These are phyloP conservation scores for Fusarium bulbicola DNA, from an alignment of 2,329 filamentous ascomycete species.

Conservation along the genomic window DNA sequence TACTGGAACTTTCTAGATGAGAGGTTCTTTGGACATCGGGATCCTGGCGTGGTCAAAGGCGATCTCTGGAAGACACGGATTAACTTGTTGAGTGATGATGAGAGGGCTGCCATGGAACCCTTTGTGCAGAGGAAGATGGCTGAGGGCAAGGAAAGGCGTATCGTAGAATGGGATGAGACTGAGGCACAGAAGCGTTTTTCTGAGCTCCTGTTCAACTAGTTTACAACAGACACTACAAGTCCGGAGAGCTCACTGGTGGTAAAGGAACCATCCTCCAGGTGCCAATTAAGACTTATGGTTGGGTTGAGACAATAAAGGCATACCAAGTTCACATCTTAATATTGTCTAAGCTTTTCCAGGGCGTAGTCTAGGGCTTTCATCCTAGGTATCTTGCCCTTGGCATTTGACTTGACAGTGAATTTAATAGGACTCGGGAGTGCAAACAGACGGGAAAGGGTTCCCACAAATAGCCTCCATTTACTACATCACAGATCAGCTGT, in stretches of 20 bases:
- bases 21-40: constrained; percentile 41
- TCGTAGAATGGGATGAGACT: constrained; percentile 40
- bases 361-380: neutral
- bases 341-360: neutral
- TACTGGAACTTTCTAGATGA: neutral
- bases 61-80: constrained; percentile 44
- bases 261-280: neutral
- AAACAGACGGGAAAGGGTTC: neutral
- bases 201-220: neutral
- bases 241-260: neutral
- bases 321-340: neutral
- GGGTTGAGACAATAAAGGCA: too few relatives aligned
- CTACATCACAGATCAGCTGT: too few relatives aligned
- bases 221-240: neutral
- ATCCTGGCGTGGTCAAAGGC: constrained; percentile 2
- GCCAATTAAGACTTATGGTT: neutral
- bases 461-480: neutral
- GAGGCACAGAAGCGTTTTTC: neutral
- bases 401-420: neutral
- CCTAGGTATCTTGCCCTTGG: too few relatives aligned
- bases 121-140: constrained; percentile 47
- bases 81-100: constrained; percentile 39
- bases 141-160: constrained; percentile 35
- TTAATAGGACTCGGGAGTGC: neutral
- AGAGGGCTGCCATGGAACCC: constrained; percentile 42